phyloP scores from a whole-genome alignment of 306 rosid genomes.

The Lupinus albus region DNA sequence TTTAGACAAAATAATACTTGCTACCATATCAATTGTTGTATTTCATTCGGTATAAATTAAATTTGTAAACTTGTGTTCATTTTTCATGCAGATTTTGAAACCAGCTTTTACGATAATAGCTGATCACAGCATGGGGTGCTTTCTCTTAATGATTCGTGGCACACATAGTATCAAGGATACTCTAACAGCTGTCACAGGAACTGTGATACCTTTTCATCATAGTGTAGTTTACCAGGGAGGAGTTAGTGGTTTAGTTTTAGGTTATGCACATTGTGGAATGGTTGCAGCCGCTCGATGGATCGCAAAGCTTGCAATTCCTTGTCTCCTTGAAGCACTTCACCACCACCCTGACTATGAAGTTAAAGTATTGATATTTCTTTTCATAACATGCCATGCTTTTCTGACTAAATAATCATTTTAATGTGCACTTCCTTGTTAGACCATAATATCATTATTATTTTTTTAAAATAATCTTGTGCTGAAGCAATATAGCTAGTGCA shows the following conservation, averaged over 20 bases:
- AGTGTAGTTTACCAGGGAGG: slow-evolving; percentile 84
- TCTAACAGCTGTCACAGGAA: slow-evolving; percentile 90
- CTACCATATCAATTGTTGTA: slow-evolving; percentile 12
- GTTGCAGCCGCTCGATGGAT: slow-evolving; percentile 98
- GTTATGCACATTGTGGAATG: slow-evolving; percentile 98
- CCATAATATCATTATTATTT: neutral
- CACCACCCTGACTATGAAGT: slow-evolving; percentile 67
- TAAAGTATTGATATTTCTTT: slow-evolving; percentile 55
- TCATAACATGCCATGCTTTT: neutral
- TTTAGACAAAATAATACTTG: slow-evolving; percentile 29
- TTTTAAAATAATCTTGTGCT: neutral
- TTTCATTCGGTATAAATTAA: slow-evolving; percentile 9
- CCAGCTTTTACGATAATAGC: slow-evolving; percentile 89
- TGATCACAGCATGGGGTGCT: slow-evolving; percentile 60
- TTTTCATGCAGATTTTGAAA: slow-evolving; percentile 80
- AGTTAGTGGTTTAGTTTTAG: slow-evolving; percentile 81
- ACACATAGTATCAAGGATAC: slow-evolving; percentile 97
- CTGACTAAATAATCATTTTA: slow-evolving; percentile 2
- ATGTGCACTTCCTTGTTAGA: slow-evolving; percentile 10
- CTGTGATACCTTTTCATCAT: slow-evolving; percentile 92
- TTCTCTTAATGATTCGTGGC: slow-evolving; percentile 86
- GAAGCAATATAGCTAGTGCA: slow-evolving; percentile 13
- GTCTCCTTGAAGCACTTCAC: slow-evolving; percentile 69
- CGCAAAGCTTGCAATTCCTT: slow-evolving; percentile 79
- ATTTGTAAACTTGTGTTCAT: slow-evolving; percentile 5